Conservation (phyloP, 805 yeast genomes). For the Wickerhamomyces hampshirensis region DNA sequence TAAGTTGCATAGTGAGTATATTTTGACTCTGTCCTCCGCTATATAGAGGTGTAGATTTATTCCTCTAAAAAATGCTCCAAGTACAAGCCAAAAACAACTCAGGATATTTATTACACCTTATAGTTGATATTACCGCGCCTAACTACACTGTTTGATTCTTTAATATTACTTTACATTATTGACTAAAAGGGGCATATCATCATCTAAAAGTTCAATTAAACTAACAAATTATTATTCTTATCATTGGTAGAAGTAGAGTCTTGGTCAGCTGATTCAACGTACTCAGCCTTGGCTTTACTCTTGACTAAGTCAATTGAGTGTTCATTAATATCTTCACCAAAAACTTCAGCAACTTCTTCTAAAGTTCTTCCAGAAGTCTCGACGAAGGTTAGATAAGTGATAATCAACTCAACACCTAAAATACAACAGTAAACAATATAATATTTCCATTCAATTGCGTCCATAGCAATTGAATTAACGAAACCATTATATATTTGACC, state of each 20-base stretch:
- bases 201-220: too few species aligned
- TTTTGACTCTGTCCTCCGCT: too few species aligned
- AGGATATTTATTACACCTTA: too few species aligned
- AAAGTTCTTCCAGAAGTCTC: conserved; percentile 35
- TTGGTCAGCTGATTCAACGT: conserved; percentile 15
- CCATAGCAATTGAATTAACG: conserved; percentile 35
- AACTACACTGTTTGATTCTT: too few species aligned
- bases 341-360: conserved; percentile 34
- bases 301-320: conserved; percentile 11
- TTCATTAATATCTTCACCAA: conserved; percentile 25
- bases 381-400: conserved; percentile 30
- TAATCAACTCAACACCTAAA: conserved; percentile 25
- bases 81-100: too few species aligned
- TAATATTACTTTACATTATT: too few species aligned
- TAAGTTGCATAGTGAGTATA: too few species aligned
- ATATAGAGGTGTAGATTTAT: too few species aligned
- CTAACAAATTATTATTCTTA: conserved; percentile 13
- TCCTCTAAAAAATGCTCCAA: too few species aligned
- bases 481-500: conserved; percentile 30
- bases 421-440: conserved; percentile 32
- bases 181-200: too few species aligned
- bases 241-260: conserved; percentile 8
- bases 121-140: too few species aligned
- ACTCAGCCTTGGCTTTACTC: conserved; percentile 14
- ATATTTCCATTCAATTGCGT: conserved; percentile 31